Conservation (phyloP, 495 filamentous ascomycete genomes). For the Podospora conica region DNA sequence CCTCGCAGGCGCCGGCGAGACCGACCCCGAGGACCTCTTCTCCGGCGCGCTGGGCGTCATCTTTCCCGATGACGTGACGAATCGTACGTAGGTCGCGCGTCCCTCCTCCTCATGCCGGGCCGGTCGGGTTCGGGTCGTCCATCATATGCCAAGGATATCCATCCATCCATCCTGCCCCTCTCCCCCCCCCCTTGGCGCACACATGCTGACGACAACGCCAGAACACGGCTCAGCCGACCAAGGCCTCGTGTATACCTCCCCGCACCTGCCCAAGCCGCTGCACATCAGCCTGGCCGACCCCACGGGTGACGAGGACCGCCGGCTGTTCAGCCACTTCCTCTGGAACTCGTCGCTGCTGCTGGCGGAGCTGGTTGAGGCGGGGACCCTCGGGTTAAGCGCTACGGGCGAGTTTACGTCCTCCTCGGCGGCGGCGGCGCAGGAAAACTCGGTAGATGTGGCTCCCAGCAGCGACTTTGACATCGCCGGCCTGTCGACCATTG, state of each 20-base stretch:
- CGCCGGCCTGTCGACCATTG: conserved; percentile 35
- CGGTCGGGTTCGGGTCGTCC: not conserved
- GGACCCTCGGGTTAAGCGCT: conserved; percentile 24
- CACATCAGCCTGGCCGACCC: conserved; percentile 51
- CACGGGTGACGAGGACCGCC: conserved; percentile 48
- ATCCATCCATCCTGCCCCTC: too few relatives aligned
- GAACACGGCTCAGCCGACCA: conserved; percentile 67
- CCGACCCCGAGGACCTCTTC: conserved; percentile 61
- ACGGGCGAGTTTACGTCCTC: not conserved
- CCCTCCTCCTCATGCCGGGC: not conserved
- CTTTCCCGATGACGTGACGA: conserved; percentile 68
- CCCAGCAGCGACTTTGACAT: conserved; percentile 28
- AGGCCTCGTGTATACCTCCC: conserved; percentile 59
- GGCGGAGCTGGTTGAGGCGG: conserved; percentile 59
- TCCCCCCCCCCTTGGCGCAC: not conserved
- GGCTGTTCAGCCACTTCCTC: conserved; percentile 74
- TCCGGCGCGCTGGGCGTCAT: conserved; percentile 57
- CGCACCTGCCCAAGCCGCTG: conserved; percentile 40
- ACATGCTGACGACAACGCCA: not conserved
- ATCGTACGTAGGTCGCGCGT: conserved; percentile 24
- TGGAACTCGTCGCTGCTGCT: conserved; percentile 79
- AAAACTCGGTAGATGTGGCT: not conserved
- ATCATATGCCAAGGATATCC: not conserved
- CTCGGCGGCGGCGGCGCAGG: not conserved
- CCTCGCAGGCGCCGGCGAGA: conserved; percentile 25